Conservation (phyloP, 2,329 filamentous ascomycete species). For the Stagonosporopsis cucurbitacearum region DNA sequence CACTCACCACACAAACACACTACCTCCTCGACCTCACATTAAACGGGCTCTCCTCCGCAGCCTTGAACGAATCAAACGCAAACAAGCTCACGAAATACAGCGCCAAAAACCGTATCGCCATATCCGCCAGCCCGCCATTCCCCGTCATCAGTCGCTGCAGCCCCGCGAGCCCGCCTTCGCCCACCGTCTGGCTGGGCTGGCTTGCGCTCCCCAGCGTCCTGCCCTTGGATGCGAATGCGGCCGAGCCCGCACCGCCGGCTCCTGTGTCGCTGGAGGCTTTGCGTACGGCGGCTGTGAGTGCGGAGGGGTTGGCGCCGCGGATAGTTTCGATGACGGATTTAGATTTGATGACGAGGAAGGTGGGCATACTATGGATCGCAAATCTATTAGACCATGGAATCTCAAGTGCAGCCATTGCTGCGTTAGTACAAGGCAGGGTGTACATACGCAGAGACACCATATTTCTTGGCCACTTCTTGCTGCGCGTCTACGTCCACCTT, state of each 20-base stretch:
- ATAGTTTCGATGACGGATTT: constrained; percentile 54
- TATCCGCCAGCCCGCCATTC: constrained; percentile 48
- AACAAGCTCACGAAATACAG: constrained; percentile 56
- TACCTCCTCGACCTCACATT: constrained; percentile 43
- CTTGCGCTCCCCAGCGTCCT: constrained; percentile 50
- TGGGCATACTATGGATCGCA: constrained; percentile 51
- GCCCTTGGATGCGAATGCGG: constrained; percentile 52
- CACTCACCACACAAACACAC: background rate
- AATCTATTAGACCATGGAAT: constrained; percentile 7
- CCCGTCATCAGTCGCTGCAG: constrained; percentile 37
- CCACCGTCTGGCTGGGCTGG: constrained; percentile 33
- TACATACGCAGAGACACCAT: constrained; percentile 57
- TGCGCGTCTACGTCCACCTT: constrained; percentile 64
- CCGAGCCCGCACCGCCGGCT: constrained; percentile 42
- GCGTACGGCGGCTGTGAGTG: constrained; percentile 55
- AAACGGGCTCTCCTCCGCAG: constrained; percentile 55
- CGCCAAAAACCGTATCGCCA: constrained; percentile 54
- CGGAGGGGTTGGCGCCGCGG: constrained; percentile 57
- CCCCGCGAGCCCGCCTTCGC: constrained; percentile 34
- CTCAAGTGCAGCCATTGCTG: background rate
- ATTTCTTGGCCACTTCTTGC: constrained; percentile 57
- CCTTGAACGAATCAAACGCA: constrained; percentile 52
- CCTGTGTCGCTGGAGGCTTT: constrained; percentile 52
- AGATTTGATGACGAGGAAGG: constrained; percentile 57
- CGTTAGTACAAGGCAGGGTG: background rate